phyloP scores from a whole-genome alignment of 108 stramenopile genomes.

The Cyclotella cryptica region DNA sequence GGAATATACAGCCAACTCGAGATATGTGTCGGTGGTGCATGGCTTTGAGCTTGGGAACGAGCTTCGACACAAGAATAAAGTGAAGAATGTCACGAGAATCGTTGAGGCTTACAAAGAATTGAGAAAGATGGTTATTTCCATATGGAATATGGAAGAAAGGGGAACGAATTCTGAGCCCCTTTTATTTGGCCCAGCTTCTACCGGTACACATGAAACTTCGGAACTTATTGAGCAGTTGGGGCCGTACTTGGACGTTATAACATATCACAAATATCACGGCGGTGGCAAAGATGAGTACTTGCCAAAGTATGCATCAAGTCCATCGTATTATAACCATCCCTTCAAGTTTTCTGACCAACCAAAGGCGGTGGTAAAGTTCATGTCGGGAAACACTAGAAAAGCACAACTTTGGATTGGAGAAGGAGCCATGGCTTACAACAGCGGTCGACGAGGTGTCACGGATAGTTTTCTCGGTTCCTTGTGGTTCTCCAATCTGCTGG shows the following conservation, averaged over 20 bases:
- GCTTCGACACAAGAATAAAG: slow-evolving; percentile 37
- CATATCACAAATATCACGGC: slow-evolving; percentile 52
- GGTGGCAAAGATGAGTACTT: slow-evolving; percentile 33
- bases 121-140: slow-evolving; percentile 35
- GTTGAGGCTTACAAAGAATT: slow-evolving; percentile 43
- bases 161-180: slow-evolving; percentile 11
- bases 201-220: slow-evolving; percentile 19
- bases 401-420: slow-evolving; percentile 46
- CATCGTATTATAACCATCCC: slow-evolving; percentile 32
- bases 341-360: slow-evolving; percentile 9
- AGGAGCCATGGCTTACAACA: slow-evolving; percentile 49
- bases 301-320: neutral
- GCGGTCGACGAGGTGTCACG: slow-evolving; percentile 37
- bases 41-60: slow-evolving; percentile 53
- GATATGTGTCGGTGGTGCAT: slow-evolving; percentile 17
- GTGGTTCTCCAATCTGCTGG: slow-evolving; percentile 45
- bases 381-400: neutral
- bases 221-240: slow-evolving; percentile 18
- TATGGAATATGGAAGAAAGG: slow-evolving; percentile 8
- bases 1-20: slow-evolving; percentile 27
- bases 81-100: slow-evolving; percentile 32
- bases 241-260: slow-evolving; percentile 37
- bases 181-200: slow-evolving; percentile 40
- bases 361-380: slow-evolving; percentile 31
- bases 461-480: slow-evolving; percentile 42